These are phyloP conservation scores for Penstemon davidsonii DNA, from an alignment of 257 asterid species.

Conservation along the genomic window DNA sequence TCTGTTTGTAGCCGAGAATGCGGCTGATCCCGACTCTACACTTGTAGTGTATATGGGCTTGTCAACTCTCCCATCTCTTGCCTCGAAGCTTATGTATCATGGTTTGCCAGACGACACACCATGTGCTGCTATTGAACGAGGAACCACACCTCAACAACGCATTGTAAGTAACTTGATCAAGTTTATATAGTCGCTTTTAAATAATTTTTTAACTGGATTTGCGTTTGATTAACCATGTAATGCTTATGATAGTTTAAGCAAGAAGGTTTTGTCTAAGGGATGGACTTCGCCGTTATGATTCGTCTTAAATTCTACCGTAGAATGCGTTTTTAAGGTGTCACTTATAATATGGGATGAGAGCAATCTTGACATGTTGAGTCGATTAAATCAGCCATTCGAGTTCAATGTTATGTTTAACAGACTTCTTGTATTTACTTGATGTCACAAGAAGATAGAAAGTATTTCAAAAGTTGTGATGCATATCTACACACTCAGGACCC, in stretches of 20 bases:
- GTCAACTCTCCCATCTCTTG: conserved; percentile 89
- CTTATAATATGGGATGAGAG: no score
- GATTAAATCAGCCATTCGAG: background rate
- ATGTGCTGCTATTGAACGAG: conserved; percentile 91
- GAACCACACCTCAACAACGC: conserved; percentile 97
- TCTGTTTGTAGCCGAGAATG: conserved; percentile 82
- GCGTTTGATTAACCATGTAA: background rate
- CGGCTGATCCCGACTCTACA: conserved; percentile 89
- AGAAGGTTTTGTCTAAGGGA: no score
- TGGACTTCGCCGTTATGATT: no score
- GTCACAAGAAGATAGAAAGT: background rate
- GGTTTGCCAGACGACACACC: conserved; percentile 92
- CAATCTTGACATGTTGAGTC: no score
- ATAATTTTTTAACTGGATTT: no score
- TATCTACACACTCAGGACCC: no score
- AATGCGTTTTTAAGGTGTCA: no score
- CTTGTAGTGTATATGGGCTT: conserved; percentile 92
- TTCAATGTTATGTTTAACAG: background rate
- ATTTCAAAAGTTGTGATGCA: no score
- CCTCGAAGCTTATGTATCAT: conserved; percentile 61
- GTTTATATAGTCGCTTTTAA: background rate
- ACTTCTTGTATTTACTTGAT: background rate
- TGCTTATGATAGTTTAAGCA: no score
- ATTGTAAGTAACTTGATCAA: conserved; percentile 35
- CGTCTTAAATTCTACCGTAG: no score